Conservation (phyloP, 176 grass and related monocot genomes). For the Carex parvula region DNA sequence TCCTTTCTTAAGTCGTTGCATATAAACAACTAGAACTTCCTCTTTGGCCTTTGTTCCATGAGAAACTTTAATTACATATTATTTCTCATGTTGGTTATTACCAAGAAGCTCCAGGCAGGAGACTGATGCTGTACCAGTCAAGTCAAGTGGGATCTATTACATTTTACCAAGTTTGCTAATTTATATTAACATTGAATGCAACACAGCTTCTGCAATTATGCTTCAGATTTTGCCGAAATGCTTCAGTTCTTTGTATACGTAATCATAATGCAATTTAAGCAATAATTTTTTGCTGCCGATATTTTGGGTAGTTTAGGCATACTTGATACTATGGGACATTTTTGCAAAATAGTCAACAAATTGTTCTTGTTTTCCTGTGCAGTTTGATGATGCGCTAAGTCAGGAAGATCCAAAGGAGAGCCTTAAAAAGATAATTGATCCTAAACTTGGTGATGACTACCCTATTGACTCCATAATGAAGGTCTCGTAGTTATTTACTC, state of each 20-base stretch:
- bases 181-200: neutral
- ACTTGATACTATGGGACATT: neutral
- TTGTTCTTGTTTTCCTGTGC: conserved; percentile 18
- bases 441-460: conserved; percentile 54
- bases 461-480: conserved; percentile 56
- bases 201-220: neutral
- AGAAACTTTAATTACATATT: neutral
- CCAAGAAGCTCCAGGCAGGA: neutral
- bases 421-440: conserved; percentile 53
- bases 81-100: neutral
- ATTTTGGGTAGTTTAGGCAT: neutral
- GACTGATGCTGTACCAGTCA: neutral
- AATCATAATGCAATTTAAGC: neutral
- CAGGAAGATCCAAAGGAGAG: conserved; percentile 53
- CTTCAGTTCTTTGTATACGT: neutral
- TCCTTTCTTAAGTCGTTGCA: neutral
- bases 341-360: neutral
- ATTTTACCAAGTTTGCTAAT: neutral
- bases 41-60: neutral
- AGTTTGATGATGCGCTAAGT: conserved; percentile 74
- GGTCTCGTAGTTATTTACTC: conserved; percentile 26
- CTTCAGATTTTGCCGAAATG: neutral
- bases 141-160: neutral
- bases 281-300: neutral
- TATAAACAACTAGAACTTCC: neutral